Evolutionary conservation across 2,329 filamentous ascomycete genomes (phyloP), one percentile per base, ranked within the genome.

Genomic region (Penicillium sp.): DNA sequence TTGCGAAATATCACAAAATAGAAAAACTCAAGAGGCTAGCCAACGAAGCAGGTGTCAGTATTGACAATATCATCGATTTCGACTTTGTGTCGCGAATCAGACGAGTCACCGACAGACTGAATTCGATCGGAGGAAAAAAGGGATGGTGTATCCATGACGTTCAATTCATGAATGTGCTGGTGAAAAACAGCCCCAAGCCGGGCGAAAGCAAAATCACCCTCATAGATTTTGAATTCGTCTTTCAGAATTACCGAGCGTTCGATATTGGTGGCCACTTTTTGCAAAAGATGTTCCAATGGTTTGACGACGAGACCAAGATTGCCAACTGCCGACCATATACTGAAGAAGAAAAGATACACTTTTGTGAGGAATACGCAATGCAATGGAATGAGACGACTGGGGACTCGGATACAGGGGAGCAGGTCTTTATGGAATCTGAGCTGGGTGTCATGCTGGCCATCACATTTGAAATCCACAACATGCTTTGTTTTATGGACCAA

Each of bases 201-300:
- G 55, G 52, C 22, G 60, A 62, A 50, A 65, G 60, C 53, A 63
- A 58, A 50, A 42, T 66, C 21, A 50, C 50, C 22, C 52, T 66
- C 2, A 59, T 66, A 24, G 64, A 66, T 19, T 66, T 66, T 21
- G 64, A 66, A 22, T 60, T 66, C 19, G 60, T 63, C n/a, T 58
- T 66, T 29, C 64, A 35, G 6, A 66, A 66, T 43, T 66, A 65
- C 46, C 57, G 64, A 39, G 62, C 56, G 1, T 62, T 62, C 33
- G 64, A 66, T 19, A 64, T 66, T 39, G 64, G 64, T 43, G 64
- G 59, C 21, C 64, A 66, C 44, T 65, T 66, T 55, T 53, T 66
- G 62, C 64, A 66, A 42, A 66, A 66, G 52, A 62, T 66, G 62
- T 66, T 66, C 57, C 57, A 64, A 33, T 66, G 64, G 64, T 65